A percentile compares a stretch with the other conserved stretches of the same genome.
These are phyloP conservation scores for Exidia glandulosa DNA, from an alignment of 768 basidiomycete genomes.

Conservation along the genomic window DNA sequence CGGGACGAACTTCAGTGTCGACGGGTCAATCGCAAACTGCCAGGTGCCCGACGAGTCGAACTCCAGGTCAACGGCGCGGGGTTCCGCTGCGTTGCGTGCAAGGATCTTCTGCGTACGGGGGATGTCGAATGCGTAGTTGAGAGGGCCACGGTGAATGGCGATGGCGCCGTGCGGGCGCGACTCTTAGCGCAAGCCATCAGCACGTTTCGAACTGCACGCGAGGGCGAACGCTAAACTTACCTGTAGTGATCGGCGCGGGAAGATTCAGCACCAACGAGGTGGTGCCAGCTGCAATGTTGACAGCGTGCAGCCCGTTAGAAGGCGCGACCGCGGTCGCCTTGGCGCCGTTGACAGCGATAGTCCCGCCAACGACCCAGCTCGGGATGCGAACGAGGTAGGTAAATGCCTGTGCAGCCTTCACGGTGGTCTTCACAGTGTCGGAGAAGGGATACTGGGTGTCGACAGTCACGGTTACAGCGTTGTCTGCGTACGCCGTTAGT, in stretches of 20 bases:
- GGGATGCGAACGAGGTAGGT: constrained; percentile 40
- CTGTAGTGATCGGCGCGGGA: constrained; percentile 36
- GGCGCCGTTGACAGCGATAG: constrained; percentile 29
- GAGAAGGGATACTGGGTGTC: constrained; percentile 43
- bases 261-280: constrained; percentile 35
- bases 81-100: constrained; percentile 30
- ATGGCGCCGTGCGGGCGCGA: constrained; percentile 39
- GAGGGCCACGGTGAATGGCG: constrained; percentile 42
- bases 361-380: constrained; percentile 36
- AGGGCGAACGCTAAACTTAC: constrained; percentile 15
- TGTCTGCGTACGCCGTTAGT: constrained; percentile 17
- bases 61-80: constrained; percentile 37
- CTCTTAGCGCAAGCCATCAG: constrained; percentile 34
- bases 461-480: constrained; percentile 32
- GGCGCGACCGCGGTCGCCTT: constrained; percentile 27
- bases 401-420: constrained; percentile 31
- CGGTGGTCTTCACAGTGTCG: constrained; percentile 35
- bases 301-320: constrained; percentile 29
- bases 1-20: constrained; percentile 23
- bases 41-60: constrained; percentile 37
- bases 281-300: constrained; percentile 29
- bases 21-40: constrained; percentile 46
- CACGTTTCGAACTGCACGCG: background rate
- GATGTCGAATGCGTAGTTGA: constrained; percentile 47
- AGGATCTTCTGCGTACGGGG: constrained; percentile 26